Evolutionary conservation across 2,329 filamentous ascomycete species (phyloP).

Genomic region (Daldinia sp.): DNA sequence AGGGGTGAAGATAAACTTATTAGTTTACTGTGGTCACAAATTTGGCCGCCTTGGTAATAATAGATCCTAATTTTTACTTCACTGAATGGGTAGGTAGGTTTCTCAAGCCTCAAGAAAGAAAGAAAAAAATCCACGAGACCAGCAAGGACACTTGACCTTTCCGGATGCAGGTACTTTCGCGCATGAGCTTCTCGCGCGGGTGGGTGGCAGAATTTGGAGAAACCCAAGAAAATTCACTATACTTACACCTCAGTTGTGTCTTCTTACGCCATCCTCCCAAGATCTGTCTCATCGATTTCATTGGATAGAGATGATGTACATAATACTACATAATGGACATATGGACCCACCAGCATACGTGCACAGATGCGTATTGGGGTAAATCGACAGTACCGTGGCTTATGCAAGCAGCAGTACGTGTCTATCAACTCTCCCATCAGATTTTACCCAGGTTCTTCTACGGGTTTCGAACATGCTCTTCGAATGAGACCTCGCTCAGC

Average conservation of each 20-base stretch:
- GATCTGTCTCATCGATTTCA: constrained; percentile 12
- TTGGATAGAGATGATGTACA: constrained; percentile 14
- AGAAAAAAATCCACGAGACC: constrained; percentile 33
- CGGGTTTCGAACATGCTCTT: constrained; percentile 20
- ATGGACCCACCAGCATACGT: constrained; percentile 20
- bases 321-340: constrained; percentile 4
- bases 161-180: constrained; percentile 38
- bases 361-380: constrained; percentile 21
- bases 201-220: constrained; percentile 31
- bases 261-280: constrained; percentile 6
- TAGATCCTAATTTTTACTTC: not conserved
- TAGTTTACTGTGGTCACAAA: not conserved
- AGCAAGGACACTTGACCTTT: constrained; percentile 38
- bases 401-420: constrained; percentile 3
- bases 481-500: constrained; percentile 20
- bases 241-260: constrained; percentile 16
- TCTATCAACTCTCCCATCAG: constrained; percentile 19
- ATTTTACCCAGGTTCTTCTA: constrained; percentile 32
- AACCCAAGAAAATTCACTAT: constrained; percentile 9
- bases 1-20: not conserved
- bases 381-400: constrained; percentile 5
- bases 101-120: not conserved
- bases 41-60: not conserved
- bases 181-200: constrained; percentile 26
- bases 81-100: not conserved